These are phyloP conservation scores for Hypocreales sp. DNA, from an alignment of 2,329 filamentous ascomycete genomes.

Conservation along the genomic window DNA sequence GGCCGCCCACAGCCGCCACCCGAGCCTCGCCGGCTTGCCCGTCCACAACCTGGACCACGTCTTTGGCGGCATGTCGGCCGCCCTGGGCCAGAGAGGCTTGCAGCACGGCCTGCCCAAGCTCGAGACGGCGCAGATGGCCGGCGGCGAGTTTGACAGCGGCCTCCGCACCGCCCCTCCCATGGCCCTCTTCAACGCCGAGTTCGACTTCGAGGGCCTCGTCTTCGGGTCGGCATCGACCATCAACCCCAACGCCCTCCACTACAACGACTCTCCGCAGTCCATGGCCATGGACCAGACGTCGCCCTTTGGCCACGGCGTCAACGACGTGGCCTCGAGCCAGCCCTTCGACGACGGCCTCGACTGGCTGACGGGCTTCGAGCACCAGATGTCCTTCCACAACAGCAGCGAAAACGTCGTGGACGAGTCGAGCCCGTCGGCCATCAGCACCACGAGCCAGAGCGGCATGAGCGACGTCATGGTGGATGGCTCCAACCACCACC, in stretches of 20 bases:
- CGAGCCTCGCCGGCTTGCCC: conserved; percentile 55
- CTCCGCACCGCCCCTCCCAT: conserved; percentile 64
- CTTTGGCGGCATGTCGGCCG: conserved; percentile 57
- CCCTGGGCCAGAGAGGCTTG: conserved; percentile 50
- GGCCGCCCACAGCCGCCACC: conserved; percentile 52
- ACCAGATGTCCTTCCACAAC: conserved; percentile 53
- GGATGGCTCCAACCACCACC: conserved; percentile 57
- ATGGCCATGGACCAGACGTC: conserved; percentile 47
- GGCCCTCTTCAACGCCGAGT: conserved; percentile 45
- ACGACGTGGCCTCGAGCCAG: conserved; percentile 40
- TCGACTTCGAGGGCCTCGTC: conserved; percentile 33
- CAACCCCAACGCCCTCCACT: conserved; percentile 65
- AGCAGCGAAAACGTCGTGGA: conserved; percentile 75
- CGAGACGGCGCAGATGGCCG: conserved; percentile 57
- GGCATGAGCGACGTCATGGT: conserved; percentile 85
- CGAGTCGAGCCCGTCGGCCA: conserved; percentile 86
- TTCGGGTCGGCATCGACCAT: conserved; percentile 54
- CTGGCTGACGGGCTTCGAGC: conserved; percentile 70
- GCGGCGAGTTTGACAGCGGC: conserved; percentile 48
- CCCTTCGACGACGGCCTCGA: conserved; percentile 66
- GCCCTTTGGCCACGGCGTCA: conserved; percentile 40
- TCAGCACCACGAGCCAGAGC: conserved; percentile 88
- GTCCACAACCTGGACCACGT: conserved; percentile 43
- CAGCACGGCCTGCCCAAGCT: conserved; percentile 63
- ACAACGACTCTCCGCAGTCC: conserved; percentile 60